Percentiles rank a stretch among this genome's conserved stretches.
These are phyloP conservation scores for Alternaria rosae DNA, from an alignment of 2,329 filamentous ascomycete species.

Conservation along the genomic window DNA sequence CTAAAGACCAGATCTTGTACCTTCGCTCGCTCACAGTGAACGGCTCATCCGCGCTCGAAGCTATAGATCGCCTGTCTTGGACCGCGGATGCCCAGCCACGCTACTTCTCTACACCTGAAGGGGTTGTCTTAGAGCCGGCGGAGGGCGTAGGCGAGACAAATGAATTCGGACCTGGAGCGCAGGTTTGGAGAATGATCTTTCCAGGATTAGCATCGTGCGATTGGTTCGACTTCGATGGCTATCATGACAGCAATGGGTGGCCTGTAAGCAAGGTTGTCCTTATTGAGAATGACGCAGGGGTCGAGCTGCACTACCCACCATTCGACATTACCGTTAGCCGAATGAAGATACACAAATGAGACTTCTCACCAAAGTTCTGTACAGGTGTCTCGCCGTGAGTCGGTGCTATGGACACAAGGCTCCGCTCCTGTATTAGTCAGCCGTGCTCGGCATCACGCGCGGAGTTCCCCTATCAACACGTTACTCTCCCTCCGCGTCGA, in stretches of 20 bases:
- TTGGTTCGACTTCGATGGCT: constrained; percentile 47
- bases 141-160: constrained; percentile 33
- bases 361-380: not conserved
- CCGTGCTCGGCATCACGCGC: not conserved
- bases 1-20: constrained; percentile 37
- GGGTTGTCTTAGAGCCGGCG: constrained; percentile 35
- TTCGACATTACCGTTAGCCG: constrained; percentile 34
- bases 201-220: constrained; percentile 37
- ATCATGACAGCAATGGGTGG: constrained; percentile 43
- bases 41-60: constrained; percentile 38
- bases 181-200: constrained; percentile 38
- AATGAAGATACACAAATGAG: not conserved
- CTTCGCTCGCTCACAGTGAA: constrained; percentile 38
- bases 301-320: constrained; percentile 41
- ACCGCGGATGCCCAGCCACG: constrained; percentile 17
- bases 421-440: not conserved
- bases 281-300: constrained; percentile 23
- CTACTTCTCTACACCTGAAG: constrained; percentile 33
- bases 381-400: not conserved
- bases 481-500: not conserved
- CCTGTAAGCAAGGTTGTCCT: constrained; percentile 40
- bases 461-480: not conserved
- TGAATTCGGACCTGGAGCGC: constrained; percentile 33
- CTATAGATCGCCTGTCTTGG: constrained; percentile 39
- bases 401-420: not conserved